Conservation (phyloP, 495 filamentous ascomycete species). For the Podospora fimiseda region DNA sequence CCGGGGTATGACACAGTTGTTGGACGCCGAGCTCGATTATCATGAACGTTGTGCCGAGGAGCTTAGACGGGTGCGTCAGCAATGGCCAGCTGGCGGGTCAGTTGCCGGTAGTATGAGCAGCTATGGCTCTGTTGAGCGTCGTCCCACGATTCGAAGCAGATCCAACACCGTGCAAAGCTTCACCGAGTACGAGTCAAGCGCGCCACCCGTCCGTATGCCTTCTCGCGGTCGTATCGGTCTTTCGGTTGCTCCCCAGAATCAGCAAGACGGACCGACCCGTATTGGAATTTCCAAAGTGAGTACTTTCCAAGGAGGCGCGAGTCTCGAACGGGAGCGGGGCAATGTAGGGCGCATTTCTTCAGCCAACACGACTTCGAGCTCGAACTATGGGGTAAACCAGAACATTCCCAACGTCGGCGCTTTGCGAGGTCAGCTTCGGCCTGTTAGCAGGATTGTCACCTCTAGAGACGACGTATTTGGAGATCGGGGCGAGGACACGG, state of each 20-base stretch:
- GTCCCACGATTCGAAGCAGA: constrained; percentile 34
- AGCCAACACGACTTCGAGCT: constrained; percentile 20
- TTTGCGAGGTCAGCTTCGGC: constrained; percentile 38
- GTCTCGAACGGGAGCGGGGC: constrained; percentile 23
- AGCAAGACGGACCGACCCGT: constrained; percentile 34
- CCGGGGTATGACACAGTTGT: constrained; percentile 68
- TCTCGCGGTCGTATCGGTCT: constrained; percentile 42
- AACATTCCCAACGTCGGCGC: constrained; percentile 26
- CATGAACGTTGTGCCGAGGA: constrained; percentile 83
- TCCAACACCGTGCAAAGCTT: constrained; percentile 43
- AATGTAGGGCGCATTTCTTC: constrained; percentile 18
- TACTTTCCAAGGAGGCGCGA: constrained; percentile 33
- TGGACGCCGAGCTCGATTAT: constrained; percentile 88
- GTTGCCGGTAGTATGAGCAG: constrained; percentile 4
- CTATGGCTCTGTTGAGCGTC: constrained; percentile 22
- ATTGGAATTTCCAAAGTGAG: constrained; percentile 33
- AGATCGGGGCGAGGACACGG: constrained; percentile 58
- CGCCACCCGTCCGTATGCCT: constrained; percentile 49
- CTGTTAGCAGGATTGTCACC: constrained; percentile 33
- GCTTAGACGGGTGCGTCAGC: constrained; percentile 44
- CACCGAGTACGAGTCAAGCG: constrained; percentile 27
- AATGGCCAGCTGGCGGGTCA: constrained; percentile 31
- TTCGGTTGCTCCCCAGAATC: constrained; percentile 32
- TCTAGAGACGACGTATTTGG: constrained; percentile 53
- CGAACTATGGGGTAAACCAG: constrained; percentile 23